Evolutionary conservation across 768 basidiomycete genomes (phyloP).

Genomic region (Podaxis carcinomalis): DNA sequence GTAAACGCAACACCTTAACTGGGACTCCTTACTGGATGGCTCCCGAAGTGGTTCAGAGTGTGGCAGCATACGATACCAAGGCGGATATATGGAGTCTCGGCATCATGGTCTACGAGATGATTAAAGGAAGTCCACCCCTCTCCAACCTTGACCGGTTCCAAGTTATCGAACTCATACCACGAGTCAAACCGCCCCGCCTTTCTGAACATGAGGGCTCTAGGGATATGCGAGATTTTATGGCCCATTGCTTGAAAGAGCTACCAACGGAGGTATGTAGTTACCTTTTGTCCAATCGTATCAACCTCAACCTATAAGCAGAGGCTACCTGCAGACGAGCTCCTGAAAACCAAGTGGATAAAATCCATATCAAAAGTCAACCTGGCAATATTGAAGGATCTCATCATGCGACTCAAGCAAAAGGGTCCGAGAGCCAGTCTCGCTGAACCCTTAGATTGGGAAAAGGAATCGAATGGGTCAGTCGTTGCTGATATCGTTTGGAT

Average conservation of each 20-base stretch:
- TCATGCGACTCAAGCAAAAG: conserved; percentile 71
- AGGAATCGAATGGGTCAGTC: conserved; percentile 45
- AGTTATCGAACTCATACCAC: conserved; percentile 88
- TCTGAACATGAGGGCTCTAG: conserved; percentile 75
- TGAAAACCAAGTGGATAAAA: conserved; percentile 89
- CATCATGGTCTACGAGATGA: conserved; percentile 95
- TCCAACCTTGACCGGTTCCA: conserved; percentile 80
- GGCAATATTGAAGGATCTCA: conserved; percentile 72
- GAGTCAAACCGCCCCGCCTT: conserved; percentile 76
- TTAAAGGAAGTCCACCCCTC: conserved; percentile 93
- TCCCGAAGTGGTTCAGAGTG: conserved; percentile 89
- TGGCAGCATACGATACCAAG: conserved; percentile 92
- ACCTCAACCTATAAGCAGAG: conserved; percentile 45
- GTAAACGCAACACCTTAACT: conserved; percentile 94
- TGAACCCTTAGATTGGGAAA: conserved; percentile 68
- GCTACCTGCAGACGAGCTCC: conserved; percentile 82
- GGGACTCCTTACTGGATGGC: conserved; percentile 99
- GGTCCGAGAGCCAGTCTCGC: conserved; percentile 78
- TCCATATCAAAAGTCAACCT: conserved; percentile 61
- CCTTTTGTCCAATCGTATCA: background rate
- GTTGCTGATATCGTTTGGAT: background rate
- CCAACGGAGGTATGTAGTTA: conserved; percentile 61
- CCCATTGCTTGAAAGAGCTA: conserved; percentile 74
- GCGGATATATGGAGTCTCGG: conserved; percentile 99
- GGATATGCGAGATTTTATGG: conserved; percentile 86